Conservation (phyloP, 2,329 filamentous ascomycete species). For the Apiospora marii region DNA sequence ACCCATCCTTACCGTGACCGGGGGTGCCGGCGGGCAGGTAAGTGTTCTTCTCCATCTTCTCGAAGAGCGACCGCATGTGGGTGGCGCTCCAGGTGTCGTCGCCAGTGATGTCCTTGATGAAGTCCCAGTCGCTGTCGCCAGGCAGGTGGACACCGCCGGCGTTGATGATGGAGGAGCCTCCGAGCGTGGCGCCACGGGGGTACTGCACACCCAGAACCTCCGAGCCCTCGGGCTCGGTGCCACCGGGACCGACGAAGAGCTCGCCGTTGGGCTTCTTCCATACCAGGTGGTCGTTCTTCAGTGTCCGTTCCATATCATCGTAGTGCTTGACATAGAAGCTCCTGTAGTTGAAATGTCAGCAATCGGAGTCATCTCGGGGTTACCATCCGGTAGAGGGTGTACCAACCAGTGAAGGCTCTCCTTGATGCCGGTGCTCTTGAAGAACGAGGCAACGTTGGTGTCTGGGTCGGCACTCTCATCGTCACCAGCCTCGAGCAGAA, state of each 20-base stretch:
- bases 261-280: conserved; percentile 47
- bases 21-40: conserved; percentile 43
- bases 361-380: conserved; percentile 28
- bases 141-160: conserved; percentile 49
- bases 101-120: conserved; percentile 50
- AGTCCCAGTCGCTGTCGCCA: conserved; percentile 50
- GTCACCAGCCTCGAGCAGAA: conserved; percentile 58
- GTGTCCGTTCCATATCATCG: conserved; percentile 54
- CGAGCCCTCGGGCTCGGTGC: conserved; percentile 33
- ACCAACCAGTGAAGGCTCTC: conserved; percentile 30
- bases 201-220: conserved; percentile 43
- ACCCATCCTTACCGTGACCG: conserved; percentile 60
- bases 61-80: conserved; percentile 52
- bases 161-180: conserved; percentile 42
- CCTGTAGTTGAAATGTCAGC: conserved; percentile 55
- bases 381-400: background rate
- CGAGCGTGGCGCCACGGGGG: conserved; percentile 47
- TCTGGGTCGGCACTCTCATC: conserved; percentile 26
- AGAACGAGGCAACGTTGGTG: conserved; percentile 26
- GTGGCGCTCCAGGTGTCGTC: conserved; percentile 51
- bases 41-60: conserved; percentile 51
- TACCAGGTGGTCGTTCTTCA: conserved; percentile 59
- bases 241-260: conserved; percentile 41
- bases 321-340: conserved; percentile 71
- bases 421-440: conserved; percentile 29